phyloP scores from a whole-genome alignment of 2,329 filamentous ascomycete genomes.

The Ophiocordyceps unilateralis region DNA sequence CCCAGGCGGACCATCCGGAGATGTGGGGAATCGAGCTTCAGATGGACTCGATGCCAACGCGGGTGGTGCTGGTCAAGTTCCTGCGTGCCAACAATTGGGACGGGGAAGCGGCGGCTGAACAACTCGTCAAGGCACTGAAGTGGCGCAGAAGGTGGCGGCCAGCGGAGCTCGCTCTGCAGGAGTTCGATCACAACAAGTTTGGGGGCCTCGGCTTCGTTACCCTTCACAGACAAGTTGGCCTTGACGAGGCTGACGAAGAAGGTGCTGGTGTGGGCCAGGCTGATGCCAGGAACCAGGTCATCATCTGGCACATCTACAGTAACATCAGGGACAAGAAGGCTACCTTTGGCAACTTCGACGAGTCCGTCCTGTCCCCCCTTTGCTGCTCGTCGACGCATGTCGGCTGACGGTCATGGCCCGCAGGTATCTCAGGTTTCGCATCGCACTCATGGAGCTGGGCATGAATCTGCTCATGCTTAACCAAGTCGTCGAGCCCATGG shows the following conservation, averaged over 20 bases:
- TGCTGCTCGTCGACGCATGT: neutral
- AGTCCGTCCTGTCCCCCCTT: slow-evolving; percentile 34
- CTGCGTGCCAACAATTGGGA: slow-evolving; percentile 77
- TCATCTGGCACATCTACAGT: slow-evolving; percentile 91
- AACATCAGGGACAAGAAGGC: slow-evolving; percentile 65
- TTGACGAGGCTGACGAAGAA: slow-evolving; percentile 29
- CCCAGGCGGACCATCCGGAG: too few relatives aligned
- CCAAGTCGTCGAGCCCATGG: slow-evolving; percentile 51
- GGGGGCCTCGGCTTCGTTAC: slow-evolving; percentile 67
- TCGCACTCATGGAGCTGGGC: slow-evolving; percentile 78
- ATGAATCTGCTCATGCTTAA: slow-evolving; percentile 56
- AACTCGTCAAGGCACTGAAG: slow-evolving; percentile 61
- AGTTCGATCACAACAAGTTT: slow-evolving; percentile 55
- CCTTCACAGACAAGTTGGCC: slow-evolving; percentile 30
- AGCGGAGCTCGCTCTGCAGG: slow-evolving; percentile 41
- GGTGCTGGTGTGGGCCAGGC: slow-evolving; percentile 6
- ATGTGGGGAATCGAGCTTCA: slow-evolving; percentile 72
- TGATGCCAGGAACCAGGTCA: slow-evolving; percentile 21
- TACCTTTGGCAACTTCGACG: slow-evolving; percentile 68
- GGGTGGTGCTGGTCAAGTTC: slow-evolving; percentile 83
- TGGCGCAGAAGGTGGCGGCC: slow-evolving; percentile 72
- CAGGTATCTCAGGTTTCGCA: slow-evolving; percentile 80
- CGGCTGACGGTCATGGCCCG: too few relatives aligned
- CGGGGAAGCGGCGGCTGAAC: slow-evolving; percentile 53
- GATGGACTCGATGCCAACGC: slow-evolving; percentile 48